phyloP scores from a whole-genome alignment of 1,284 basidiomycete species.

The Cutaneotrichosporon cutaneum region DNA sequence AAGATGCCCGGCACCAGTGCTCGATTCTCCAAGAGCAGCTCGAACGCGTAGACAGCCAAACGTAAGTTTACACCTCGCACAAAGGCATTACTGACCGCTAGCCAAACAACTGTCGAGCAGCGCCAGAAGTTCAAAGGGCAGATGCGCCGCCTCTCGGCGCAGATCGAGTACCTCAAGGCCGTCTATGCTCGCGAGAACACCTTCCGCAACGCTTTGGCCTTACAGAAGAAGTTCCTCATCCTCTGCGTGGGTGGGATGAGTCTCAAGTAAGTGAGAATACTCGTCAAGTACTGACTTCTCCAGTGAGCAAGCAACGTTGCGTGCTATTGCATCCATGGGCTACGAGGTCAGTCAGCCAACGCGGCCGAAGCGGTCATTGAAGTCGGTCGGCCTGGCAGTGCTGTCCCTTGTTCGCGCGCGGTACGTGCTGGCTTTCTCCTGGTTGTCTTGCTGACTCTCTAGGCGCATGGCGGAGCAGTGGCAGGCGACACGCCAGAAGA shows the following conservation, averaged over 20 bases:
- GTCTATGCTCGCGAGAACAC: conserved; percentile 82
- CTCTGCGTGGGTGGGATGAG: conserved; percentile 59
- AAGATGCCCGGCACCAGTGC: conserved; percentile 17
- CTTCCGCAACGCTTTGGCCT: conserved; percentile 72
- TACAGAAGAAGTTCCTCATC: conserved; percentile 77
- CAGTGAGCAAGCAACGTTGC: conserved; percentile 74
- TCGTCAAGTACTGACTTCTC: conserved; percentile 6
- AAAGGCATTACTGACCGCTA: background rate
- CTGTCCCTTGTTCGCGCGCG: conserved; percentile 67
- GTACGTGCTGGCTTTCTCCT: conserved; percentile 55
- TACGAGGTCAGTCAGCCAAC: conserved; percentile 57
- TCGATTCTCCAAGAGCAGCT: conserved; percentile 23
- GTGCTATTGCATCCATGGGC: conserved; percentile 73
- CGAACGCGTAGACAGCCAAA: conserved; percentile 20
- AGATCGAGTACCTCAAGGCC: conserved; percentile 88
- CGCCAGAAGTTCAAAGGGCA: conserved; percentile 40
- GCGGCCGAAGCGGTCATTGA: conserved; percentile 59
- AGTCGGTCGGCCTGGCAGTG: conserved; percentile 61
- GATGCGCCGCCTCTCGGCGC: conserved; percentile 37
- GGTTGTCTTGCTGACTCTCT: background rate
- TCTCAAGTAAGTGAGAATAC: conserved; percentile 60
- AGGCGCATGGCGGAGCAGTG: conserved; percentile 13
- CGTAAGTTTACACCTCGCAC: conserved; percentile 24
- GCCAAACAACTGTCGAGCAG: conserved; percentile 21
- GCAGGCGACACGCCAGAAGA: background rate